A percentile compares a stretch with the other conserved stretches of the same genome.
Evolutionary conservation across 257 asterid genomes (phyloP).

Genomic region (Solanum raphanifolium): DNA sequence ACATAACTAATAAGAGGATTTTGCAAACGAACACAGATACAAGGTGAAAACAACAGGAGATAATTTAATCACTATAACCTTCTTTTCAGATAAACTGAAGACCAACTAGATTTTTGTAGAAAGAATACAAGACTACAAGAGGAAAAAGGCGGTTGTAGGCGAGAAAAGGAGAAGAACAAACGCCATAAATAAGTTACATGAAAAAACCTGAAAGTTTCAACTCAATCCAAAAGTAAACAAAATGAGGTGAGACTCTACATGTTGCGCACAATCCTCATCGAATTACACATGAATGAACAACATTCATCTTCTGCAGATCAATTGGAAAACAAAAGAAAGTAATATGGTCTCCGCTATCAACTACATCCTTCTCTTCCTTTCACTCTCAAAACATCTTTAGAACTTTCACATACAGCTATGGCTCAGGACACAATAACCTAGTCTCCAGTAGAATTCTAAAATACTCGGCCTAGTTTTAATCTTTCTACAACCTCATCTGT

Average conservation of each 20-base stretch:
- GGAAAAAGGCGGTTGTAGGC: not conserved
- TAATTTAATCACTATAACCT: no score
- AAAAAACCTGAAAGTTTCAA: not conserved
- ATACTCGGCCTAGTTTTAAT: not conserved
- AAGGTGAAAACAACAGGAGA: not conserved
- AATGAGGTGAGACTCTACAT: not conserved
- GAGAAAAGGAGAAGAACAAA: not conserved
- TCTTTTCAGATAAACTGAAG: not conserved
- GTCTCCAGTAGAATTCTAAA: not conserved
- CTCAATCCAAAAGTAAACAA: not conserved
- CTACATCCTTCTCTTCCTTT: not conserved
- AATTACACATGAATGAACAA: not conserved
- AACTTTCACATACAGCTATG: not conserved
- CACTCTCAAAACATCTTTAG: not conserved
- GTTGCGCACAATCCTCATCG: not conserved
- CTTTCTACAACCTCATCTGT: not conserved
- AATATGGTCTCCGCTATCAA: no score
- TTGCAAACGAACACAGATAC: not conserved
- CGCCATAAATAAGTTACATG: not conserved
- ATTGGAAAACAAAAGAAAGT: not conserved
- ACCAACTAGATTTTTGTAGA: not conserved
- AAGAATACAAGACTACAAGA: not conserved
- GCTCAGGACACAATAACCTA: not conserved
- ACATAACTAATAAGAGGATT: not conserved
- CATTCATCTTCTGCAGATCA: not conserved